Evolutionary conservation across 176 grass and related monocot genomes (phyloP).

Genomic region (Phragmites australis): DNA sequence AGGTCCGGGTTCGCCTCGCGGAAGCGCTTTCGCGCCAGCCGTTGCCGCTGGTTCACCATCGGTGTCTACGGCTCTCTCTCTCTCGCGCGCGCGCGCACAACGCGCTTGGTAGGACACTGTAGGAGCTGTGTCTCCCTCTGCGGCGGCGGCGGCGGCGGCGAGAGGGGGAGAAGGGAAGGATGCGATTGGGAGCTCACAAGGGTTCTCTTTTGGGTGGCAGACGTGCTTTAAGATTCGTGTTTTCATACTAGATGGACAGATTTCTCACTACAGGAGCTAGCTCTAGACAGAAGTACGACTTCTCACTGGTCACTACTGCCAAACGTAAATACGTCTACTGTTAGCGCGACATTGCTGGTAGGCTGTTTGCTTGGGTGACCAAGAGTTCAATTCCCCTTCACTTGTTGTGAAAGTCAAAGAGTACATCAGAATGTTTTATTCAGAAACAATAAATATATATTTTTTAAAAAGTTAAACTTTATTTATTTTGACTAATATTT

Average conservation of each 20-base stretch:
- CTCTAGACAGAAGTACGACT: too few relatives aligned
- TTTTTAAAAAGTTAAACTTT: too few relatives aligned
- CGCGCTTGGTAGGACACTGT: too few relatives aligned
- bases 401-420: too few relatives aligned
- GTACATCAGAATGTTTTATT: too few relatives aligned
- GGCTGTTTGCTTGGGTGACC: too few relatives aligned
- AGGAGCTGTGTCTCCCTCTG: neutral
- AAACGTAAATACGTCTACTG: neutral
- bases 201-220: neutral
- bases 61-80: neutral
- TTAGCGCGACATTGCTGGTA: too few relatives aligned
- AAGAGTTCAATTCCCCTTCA: too few relatives aligned
- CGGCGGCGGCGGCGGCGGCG: slow-evolving; percentile 24
- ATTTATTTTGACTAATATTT: too few relatives aligned
- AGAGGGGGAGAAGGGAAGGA: neutral
- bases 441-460: too few relatives aligned
- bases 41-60: slow-evolving; percentile 86
- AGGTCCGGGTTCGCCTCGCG: slow-evolving; percentile 64
- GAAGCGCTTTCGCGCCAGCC: slow-evolving; percentile 63
- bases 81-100: neutral
- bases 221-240: slow-evolving; percentile 32
- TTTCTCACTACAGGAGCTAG: neutral
- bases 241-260: neutral
- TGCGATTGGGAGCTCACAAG: neutral
- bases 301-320: neutral